Evolutionary conservation across 805 yeast species (phyloP), one percentile per base, ranked within the genome.

Genomic region (Maudiozyma bulderi): DNA sequence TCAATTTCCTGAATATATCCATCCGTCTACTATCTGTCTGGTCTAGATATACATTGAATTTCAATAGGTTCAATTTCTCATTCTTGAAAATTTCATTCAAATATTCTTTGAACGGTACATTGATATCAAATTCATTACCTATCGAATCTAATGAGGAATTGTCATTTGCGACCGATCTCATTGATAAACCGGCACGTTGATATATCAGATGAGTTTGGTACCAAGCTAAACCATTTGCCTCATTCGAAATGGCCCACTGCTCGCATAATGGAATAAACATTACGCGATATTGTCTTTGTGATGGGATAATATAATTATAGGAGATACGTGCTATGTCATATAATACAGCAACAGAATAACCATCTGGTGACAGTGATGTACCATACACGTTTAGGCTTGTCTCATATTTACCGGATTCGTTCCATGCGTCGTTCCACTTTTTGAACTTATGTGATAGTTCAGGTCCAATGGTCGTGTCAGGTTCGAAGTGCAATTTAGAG

Each of bases 201-300:
- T 63, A 61, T 1, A 64, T 59, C 13, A 58, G 57, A 44, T 59
- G 65, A 8, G 59, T 62, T 49, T 65, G 69, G 40, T 62, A 66
- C 66, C 66, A 62, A 9, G 66, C 66, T 29, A 65, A 46, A 2
- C 68, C 69, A 32, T 57, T 45, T 1, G 65, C 59, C 30, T 51
- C 51, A 6, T 53, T 47, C 1, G 61, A 54, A 13, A 64, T 50
- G 13, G 49, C 42, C 69, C 70, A 66, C 7, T 45, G 40, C 3
- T 56, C 57, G 44, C 52, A 48, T 31, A 66, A 46, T 3, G 68
- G 68, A 1, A 65, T 40, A 40, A 65, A 54, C 37, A 57, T 52
- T 3, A 65, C 45, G 42, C 57, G 52, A 29, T 56, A 56, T 26
- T 55, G 60, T 15, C 51, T 52, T 42, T 61, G 64, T 9, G 68